Evolutionary conservation across 1,139 yeast species (phyloP), one percentile per base, ranked within the genome.

Genomic region (Nakaseomyces kungkrabaensis): DNA sequence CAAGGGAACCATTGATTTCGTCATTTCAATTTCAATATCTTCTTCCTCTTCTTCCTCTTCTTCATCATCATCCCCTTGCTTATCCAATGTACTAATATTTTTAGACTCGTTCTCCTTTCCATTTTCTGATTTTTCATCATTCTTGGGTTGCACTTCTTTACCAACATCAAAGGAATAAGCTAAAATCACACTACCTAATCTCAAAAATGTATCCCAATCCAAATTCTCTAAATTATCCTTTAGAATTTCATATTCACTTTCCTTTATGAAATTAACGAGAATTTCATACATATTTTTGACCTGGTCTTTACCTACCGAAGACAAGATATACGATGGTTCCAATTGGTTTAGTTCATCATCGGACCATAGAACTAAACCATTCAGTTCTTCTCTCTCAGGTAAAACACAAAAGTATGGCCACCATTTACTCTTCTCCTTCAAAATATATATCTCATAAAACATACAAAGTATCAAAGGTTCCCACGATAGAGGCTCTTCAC

Each of bases 1-100:
- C 48, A 89, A 70, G 0, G 97, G 96, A 5, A 89, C 89, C 95
- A 92, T 85, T 0, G 95, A 85, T 63, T 92, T 90, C 55, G 77
- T 71, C 50, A 74, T 76, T 3, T 73, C 72, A 49, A 76, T 82
- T 6, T 64, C 68, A 43, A 60, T 63, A 3, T 65, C 70, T 13
- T 59, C 65, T 9, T 61, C 68, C 1, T 63, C 68, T n/a, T 65
- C 72, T 5, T 61, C 67, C 1, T 61, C 65, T 11, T 64, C 71
- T 8, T 62, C 69, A 25, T 62, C 69, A 26, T 60, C 58, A 4
- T 68, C 71, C 11, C 63, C 68, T 3, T 62, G 62, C 13, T 52
- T 61, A 37, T 51, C 36, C 36, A 29, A 29, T 29, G 6, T 59
- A 3, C 56, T 61, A 5, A 56, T 62, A 7, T 59, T 59, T 24